Percentiles rank a stretch among this genome's conserved stretches.
These are phyloP conservation scores for Gentiana dahurica DNA, from an alignment of 257 asterid genomes.

Conservation along the genomic window DNA sequence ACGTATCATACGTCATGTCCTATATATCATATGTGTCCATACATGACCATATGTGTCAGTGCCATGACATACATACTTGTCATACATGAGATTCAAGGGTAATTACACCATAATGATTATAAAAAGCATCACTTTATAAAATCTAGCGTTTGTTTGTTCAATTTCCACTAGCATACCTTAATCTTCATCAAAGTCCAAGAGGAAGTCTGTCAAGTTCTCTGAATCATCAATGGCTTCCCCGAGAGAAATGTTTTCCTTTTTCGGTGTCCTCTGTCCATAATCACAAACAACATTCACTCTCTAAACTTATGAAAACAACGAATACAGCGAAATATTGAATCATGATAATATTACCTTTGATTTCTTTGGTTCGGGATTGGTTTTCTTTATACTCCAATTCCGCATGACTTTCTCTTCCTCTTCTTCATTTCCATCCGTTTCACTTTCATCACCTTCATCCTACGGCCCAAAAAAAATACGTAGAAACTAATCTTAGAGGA, in stretches of 20 bases:
- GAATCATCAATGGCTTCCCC: conserved; percentile 89
- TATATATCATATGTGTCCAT: too few species aligned
- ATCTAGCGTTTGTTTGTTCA: too few species aligned
- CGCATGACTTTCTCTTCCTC: conserved; percentile 54
- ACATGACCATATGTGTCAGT: too few species aligned
- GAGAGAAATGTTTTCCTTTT: conserved; percentile 49
- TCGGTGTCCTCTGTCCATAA: conserved; percentile 37
- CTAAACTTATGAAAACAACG: not conserved
- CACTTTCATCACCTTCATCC: conserved; percentile 85
- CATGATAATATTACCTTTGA: conserved; percentile 44
- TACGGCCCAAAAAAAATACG: conserved; percentile 7
- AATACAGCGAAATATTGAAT: not conserved
- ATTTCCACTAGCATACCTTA: too few species aligned
- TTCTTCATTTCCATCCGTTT: conserved; percentile 43
- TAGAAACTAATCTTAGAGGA: not conserved
- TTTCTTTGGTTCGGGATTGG: conserved; percentile 44
- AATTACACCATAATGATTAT: too few species aligned
- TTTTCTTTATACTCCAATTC: conserved; percentile 77
- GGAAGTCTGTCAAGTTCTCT: conserved; percentile 87
- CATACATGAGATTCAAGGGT: too few species aligned
- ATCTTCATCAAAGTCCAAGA: conserved; percentile 53
- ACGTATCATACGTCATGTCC: too few species aligned
- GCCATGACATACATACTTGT: too few species aligned
- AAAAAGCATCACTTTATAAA: too few species aligned
- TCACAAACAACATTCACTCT: not conserved